Evolutionary conservation across 2,329 filamentous ascomycete species (phyloP), one percentile per base, ranked within the genome.

Genomic region (Dactylonectria estremocensis): DNA sequence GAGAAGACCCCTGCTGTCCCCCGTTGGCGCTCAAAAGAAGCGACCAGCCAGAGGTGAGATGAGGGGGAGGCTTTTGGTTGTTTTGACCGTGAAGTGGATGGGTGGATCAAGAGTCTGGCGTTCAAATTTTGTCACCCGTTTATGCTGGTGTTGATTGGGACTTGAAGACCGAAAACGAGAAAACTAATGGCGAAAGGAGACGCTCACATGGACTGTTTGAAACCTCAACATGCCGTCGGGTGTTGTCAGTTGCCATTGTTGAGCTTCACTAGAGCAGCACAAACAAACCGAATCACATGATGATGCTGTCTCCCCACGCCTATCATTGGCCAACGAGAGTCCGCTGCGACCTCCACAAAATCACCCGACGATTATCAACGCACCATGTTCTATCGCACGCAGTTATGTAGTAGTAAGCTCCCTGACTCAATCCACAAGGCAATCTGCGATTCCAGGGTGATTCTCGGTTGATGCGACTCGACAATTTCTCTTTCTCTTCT

Each of bases 231-330:
- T 35, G 31, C 20, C n/a, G 31, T 33, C 7, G 50, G 50, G 20
- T n/a, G n/a, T 53, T 13, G 50, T 53, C 20, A 35, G 28, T 35
- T 16, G 49, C 16, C 28, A 45, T 16, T 28, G 57, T 61, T 61
- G 50, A 56, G 56, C 50, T 43, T 48, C 50, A 31, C 31, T 24
- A 20, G 53, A 22, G 35, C 40, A 49, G 50, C 43, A 31, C 57
- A 60, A 55, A 61, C 35, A 24, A 28, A 28, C 33, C 37, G 28
- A 71, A 68, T 72, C 72, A 71, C 67, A 76, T 78, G 75, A 73
- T 69, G 60, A 31, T 31, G 20, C 14, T 24, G 5, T 35, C 37
- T 48, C 60, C 31, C 40, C 55, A n/a, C 46, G 45, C 18, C n/a
- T 43, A 40, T 46, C 52, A 68, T 65, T 68, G 61, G 61, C 52